Percentiles rank a stretch among this genome's conserved stretches.
These are phyloP conservation scores for Pichia heedii DNA, from an alignment of 805 yeast species.

Conservation along the genomic window DNA sequence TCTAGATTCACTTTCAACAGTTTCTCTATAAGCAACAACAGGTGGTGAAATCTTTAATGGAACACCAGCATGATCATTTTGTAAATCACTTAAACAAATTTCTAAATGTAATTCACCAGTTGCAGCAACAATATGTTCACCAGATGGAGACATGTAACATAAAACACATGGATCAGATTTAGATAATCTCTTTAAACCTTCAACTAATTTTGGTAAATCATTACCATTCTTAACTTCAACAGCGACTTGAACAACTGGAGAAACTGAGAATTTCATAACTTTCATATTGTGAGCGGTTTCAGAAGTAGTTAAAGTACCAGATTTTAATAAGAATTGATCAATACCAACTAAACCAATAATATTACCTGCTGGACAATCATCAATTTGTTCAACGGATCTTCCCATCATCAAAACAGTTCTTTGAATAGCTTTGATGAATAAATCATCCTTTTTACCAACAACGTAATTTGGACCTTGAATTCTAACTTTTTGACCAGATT, in stretches of 20 bases:
- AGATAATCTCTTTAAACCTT: constrained; percentile 99
- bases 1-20: constrained; percentile 87
- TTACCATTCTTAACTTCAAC: constrained; percentile 99
- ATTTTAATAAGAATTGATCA: constrained; percentile 98
- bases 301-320: constrained; percentile 97
- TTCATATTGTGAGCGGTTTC: constrained; percentile 98
- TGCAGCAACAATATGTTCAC: constrained; percentile 99
- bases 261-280: constrained; percentile 99
- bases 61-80: constrained; percentile 98
- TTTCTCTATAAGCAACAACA: constrained; percentile 98
- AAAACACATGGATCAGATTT: constrained; percentile 99
- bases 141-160: constrained; percentile 78
- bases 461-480: constrained; percentile 99
- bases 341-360: constrained; percentile 99
- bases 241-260: constrained; percentile 99
- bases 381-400: constrained; percentile 94
- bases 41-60: constrained; percentile 98
- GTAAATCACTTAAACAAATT: constrained; percentile 92
- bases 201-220: constrained; percentile 98
- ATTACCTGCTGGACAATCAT: constrained; percentile 99
- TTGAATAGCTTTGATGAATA: constrained; percentile 94
- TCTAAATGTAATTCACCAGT: constrained; percentile 99
- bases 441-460: constrained; percentile 97
- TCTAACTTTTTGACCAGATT: constrained; percentile 98
- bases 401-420: constrained; percentile 99